A percentile compares a stretch with the other conserved stretches of the same genome.
phyloP scores from a whole-genome alignment of 192 early-diverging fungal species.

The Entomortierella chlamydospora region DNA sequence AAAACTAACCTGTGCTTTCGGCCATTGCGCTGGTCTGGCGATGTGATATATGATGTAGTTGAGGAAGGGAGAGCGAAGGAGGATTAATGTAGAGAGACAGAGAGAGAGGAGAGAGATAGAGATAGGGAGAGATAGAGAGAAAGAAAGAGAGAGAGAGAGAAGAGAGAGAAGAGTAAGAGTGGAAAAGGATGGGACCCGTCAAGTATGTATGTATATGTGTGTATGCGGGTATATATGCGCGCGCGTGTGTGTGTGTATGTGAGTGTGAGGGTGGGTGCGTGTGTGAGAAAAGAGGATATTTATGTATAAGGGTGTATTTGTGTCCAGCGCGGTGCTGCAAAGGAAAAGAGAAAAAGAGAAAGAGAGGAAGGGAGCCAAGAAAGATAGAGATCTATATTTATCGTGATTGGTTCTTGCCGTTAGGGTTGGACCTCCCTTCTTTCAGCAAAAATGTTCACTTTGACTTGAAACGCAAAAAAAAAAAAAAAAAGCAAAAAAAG shows the following conservation, averaged over 20 bases:
- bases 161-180: not conserved
- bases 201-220: not conserved
- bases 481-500: not conserved
- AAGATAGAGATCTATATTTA: constrained; percentile 14
- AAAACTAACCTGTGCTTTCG: constrained; percentile 21
- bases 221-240: not conserved
- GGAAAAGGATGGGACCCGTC: not conserved
- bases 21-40: constrained; percentile 5
- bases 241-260: no score
- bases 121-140: no score
- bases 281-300: not conserved
- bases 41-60: no score
- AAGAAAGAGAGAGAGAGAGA: no score
- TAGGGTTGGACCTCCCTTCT: not conserved
- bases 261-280: no score
- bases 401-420: constrained; percentile 2
- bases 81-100: no score
- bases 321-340: not conserved
- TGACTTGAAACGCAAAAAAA: constrained; percentile 1
- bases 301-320: not conserved
- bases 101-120: no score
- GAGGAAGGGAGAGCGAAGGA: no score
- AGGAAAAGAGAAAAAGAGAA: not conserved
- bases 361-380: not conserved
- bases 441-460: not conserved